Evolutionary conservation across 805 yeast genomes (phyloP).

Genomic region (Kluyveromyces siamensis): DNA sequence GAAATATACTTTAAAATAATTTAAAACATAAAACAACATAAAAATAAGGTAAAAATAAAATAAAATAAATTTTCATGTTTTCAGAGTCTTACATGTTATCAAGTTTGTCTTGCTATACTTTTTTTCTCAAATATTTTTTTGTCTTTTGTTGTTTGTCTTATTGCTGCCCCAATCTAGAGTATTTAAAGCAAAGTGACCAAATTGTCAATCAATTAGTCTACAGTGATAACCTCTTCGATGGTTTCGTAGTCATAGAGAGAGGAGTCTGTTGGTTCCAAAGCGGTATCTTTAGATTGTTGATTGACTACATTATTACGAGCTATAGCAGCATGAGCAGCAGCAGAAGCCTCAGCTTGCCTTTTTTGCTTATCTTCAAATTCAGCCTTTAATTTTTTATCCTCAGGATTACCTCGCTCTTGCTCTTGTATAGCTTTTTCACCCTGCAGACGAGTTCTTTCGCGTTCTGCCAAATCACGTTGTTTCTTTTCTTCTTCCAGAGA

Average conservation of each 20-base stretch:
- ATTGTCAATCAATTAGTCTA: neutral
- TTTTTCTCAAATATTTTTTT: no score
- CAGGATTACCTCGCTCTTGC: constrained; percentile 6
- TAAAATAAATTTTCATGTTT: no score
- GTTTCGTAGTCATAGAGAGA: constrained; percentile 18
- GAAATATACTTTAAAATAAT: no score
- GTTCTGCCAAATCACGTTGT: constrained; percentile 7
- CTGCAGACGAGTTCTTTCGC: constrained; percentile 7
- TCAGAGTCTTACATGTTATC: no score
- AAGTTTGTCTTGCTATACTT: no score
- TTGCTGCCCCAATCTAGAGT: no score
- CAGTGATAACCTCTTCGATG: constrained; percentile 16
- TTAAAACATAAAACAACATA: no score
- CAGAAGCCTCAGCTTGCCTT: constrained; percentile 9
- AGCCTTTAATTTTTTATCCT: constrained; percentile 6
- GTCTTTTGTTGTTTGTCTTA: no score
- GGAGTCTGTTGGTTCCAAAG: constrained; percentile 5
- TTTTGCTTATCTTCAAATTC: constrained; percentile 5
- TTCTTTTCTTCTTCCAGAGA: constrained; percentile 10
- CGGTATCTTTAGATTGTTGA: constrained; percentile 1
- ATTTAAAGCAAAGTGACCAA: no score
- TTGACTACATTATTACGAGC: neutral
- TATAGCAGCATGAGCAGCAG: constrained; percentile 7
- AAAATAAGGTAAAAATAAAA: no score
- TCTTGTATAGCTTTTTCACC: constrained; percentile 10